Evolutionary conservation across 345 rosid species (phyloP).

Genomic region (Murraya koenigii): DNA sequence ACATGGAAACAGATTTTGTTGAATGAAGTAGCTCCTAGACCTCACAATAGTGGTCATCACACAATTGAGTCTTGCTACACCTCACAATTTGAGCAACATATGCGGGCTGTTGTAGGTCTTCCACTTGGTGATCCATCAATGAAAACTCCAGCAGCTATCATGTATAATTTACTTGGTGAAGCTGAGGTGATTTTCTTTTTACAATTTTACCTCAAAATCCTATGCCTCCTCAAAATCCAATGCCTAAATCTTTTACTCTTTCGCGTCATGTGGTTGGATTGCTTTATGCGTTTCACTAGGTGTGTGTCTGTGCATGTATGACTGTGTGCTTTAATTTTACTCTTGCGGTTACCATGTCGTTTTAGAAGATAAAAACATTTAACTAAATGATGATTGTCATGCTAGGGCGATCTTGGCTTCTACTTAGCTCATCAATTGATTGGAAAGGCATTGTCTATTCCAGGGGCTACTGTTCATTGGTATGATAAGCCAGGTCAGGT

Average conservation of each 20-base stretch:
- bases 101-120: constrained; percentile 88
- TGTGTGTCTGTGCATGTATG: background rate
- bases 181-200: constrained; percentile 52
- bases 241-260: background rate
- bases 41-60: constrained; percentile 98
- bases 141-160: constrained; percentile 87
- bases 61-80: constrained; percentile 94
- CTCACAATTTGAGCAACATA: constrained; percentile 90
- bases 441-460: constrained; percentile 59
- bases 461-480: constrained; percentile 91
- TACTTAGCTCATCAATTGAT: constrained; percentile 58
- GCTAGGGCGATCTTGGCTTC: constrained; percentile 83
- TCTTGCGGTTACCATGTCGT: background rate
- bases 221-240: background rate
- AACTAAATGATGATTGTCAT: background rate
- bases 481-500: constrained; percentile 90
- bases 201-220: background rate
- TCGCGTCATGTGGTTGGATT: background rate
- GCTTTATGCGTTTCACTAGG: background rate
- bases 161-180: constrained; percentile 93
- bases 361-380: background rate
- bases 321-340: background rate
- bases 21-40: constrained; percentile 98
- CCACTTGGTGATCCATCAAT: constrained; percentile 97
- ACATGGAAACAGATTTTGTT: constrained; percentile 55